Evolutionary conservation across 2,329 filamentous ascomycete genomes (phyloP), one percentile per base, ranked within the genome.

Genomic region (Emericellopsis cladophorae): DNA sequence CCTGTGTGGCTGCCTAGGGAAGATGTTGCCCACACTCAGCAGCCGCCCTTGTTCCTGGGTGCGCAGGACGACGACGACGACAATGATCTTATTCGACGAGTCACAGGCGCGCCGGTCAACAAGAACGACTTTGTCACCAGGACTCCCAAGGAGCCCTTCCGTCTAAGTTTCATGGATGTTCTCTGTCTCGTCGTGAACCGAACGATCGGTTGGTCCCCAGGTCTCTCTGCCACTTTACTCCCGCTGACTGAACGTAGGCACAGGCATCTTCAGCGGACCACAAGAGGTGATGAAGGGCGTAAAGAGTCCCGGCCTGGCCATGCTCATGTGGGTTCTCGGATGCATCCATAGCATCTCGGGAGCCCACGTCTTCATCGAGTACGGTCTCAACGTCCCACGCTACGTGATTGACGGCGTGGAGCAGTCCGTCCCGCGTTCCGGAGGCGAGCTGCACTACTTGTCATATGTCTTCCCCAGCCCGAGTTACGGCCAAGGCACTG

Each of bases 381-480:
- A 67, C 37, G 66, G 67, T 2, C 56, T 70, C n/a, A 66, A 64
- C 24, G 57, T 68, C 24, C 67, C 67, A 10, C 57, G 65, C 16
- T 63, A 62, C 39, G 51, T 57, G 18, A 57, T 62, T 26, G 51
- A 59, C 14, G 60, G 60, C 8, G 46, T 60, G 9, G 58, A 64
- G 42, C 59, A 61, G 42, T 56, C 54, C 22, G 61, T 68, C 3
- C 65, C 66, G 8, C 57, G 66, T 32, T 66, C 61, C 36, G 66
- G 66, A 4, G 66, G 64, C 18, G 66, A 68, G 42, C 61, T 68
- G 42, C 67, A 69, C 46, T 70, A 68, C 51, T 59, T 72, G 12
- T 62, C 70, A 49, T 68, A 64, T 40, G 57, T 70, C 23, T 68
- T 61, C 43, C 54, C 52, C 29, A 58, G 54, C 43, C 60, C 63